phyloP scores from a whole-genome alignment of 768 basidiomycete genomes.

The Tulasnella calospora region DNA sequence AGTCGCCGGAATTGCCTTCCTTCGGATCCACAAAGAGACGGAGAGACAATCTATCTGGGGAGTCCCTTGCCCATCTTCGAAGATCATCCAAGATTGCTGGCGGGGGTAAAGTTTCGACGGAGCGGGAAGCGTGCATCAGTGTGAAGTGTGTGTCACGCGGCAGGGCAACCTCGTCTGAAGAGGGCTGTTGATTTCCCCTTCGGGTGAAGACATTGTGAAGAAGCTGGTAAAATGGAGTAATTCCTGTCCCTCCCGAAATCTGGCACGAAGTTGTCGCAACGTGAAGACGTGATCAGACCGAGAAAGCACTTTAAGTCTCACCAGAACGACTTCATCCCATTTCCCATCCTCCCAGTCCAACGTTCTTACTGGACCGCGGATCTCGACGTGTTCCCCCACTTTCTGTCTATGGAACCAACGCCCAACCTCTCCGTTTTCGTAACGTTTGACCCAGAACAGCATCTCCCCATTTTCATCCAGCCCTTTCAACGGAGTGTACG shows the following conservation, averaged over 20 bases:
- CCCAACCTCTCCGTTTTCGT: constrained; percentile 64
- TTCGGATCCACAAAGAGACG: constrained; percentile 56
- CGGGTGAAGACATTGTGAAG: constrained; percentile 50
- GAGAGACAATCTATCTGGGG: constrained; percentile 55
- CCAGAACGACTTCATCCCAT: constrained; percentile 82
- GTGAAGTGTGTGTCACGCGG: constrained; percentile 52
- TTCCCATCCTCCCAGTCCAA: constrained; percentile 52
- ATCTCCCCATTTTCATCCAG: constrained; percentile 62
- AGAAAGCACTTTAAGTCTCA: constrained; percentile 34
- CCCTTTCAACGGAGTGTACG: constrained; percentile 76
- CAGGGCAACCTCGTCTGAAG: constrained; percentile 20
- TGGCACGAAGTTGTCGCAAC: constrained; percentile 33
- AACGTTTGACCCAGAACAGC: constrained; percentile 76
- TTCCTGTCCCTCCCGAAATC: constrained; percentile 86
- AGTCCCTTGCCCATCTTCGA: constrained; percentile 42
- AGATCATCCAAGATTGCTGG: constrained; percentile 53
- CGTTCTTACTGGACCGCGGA: constrained; percentile 70
- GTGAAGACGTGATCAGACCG: constrained; percentile 4
- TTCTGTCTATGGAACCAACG: constrained; percentile 73
- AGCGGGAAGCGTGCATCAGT: constrained; percentile 64
- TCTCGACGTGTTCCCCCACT: constrained; percentile 62
- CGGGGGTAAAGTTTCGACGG: constrained; percentile 65
- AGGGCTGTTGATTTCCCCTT: constrained; percentile 22
- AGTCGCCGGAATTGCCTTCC: constrained; percentile 22
- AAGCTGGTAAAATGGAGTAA: constrained; percentile 80